Base-by-base conservation (phyloP, 164 flowering plant species). In the Santalum album region DNA sequence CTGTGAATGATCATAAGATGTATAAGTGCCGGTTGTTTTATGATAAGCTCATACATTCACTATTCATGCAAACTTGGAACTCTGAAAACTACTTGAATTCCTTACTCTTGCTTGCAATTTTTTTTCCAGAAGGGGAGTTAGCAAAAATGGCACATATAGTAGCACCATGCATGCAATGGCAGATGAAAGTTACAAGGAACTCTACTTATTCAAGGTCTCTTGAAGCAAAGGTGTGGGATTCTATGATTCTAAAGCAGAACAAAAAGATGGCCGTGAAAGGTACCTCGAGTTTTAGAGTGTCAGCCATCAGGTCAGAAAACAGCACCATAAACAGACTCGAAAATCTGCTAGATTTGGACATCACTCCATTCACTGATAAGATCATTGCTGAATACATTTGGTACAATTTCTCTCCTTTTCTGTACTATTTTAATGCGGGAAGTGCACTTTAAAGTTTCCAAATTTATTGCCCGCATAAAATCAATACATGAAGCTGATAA, bases 361-460 rank as follows among this genome's bases (percentile, higher is more conserved):
- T 77, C 59, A 70, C 83, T 32, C 90, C 96, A 10, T 79, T 56
- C 67, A 86, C 99, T 35, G 86, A 92, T 56, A 92, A 79, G 61
- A 80, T 89, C 66, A 89, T 92, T 51, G 99, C 96, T 12, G 99
- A 92, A 53, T 92, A 92, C 56, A 87, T 92, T 63, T 92, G 96
- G 99, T 87, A 81, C 14, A 0, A 2, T 12, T 27, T 47, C 34
- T 60, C 48, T 32, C 40, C 58, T 46, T 1, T 27, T 4, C 3
- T 45, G 11, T 22, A 6, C 40, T 27, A 43, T 9, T 20, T 6
- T 20, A 23, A 27, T 50, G 14, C 1, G 19, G 16, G 3, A 16
- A 18, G 1, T 1, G 7, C 20, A n/a, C 20, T 42, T 42, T 42
- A 20, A 29, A 29, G 9, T 29, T 29, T n/a, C n/a, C n/a, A n/a